These are phyloP conservation scores for Boletus austroedulis DNA, from an alignment of 1,284 basidiomycete species.

Conservation along the genomic window DNA sequence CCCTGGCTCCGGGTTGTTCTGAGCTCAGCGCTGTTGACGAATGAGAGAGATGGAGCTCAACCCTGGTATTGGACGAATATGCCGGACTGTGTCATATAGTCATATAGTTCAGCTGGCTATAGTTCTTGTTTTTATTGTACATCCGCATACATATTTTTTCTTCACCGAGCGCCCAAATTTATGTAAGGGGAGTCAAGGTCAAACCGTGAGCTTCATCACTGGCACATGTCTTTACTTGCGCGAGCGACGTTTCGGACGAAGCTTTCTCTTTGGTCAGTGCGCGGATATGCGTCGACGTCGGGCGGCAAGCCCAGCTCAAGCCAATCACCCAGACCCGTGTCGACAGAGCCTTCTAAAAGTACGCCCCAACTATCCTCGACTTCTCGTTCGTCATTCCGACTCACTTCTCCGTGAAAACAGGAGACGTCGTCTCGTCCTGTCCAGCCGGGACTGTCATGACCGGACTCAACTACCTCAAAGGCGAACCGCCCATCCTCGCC, in stretches of 20 bases:
- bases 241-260: slow-evolving; percentile 12
- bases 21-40: slow-evolving; percentile 14
- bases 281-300: slow-evolving; percentile 16
- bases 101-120: slow-evolving; percentile 8
- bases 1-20: slow-evolving; percentile 56
- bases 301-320: neutral
- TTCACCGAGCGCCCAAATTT: no score
- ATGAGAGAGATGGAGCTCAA: neutral
- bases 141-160: slow-evolving; percentile 2
- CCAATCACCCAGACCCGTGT: slow-evolving; percentile 8
- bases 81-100: slow-evolving; percentile 14
- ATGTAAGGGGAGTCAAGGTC: no score
- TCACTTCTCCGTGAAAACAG: neutral
- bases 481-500: slow-evolving; percentile 77
- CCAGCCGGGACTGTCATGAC: slow-evolving; percentile 66
- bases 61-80: slow-evolving; percentile 1
- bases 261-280: slow-evolving; percentile 4
- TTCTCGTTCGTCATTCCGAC: neutral
- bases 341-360: slow-evolving; percentile 26
- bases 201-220: neutral
- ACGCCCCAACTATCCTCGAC: slow-evolving; percentile 1
- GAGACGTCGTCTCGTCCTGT: slow-evolving; percentile 53
- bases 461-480: slow-evolving; percentile 83
- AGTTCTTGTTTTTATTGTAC: slow-evolving; percentile 24
- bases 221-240: slow-evolving; percentile 24